phyloP scores from a whole-genome alignment of 2,329 filamentous ascomycete genomes.

The Phoma herbarum region DNA sequence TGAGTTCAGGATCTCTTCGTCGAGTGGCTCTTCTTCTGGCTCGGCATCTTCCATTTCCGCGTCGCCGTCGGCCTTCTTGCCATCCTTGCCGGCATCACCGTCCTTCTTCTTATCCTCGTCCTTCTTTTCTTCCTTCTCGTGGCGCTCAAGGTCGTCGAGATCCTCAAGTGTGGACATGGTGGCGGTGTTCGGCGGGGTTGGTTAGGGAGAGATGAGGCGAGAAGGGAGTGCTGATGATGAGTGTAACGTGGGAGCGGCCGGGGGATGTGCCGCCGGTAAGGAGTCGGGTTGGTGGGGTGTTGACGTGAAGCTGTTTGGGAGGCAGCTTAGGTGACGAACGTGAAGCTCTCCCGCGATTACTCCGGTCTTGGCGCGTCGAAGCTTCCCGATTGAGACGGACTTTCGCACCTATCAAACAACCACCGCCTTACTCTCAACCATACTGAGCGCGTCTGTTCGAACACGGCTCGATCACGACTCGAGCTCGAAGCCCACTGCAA shows the following conservation, averaged over 20 bases:
- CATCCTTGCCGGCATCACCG: constrained; percentile 61
- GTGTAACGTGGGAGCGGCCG: constrained; percentile 6
- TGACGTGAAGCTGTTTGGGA: constrained; percentile 40
- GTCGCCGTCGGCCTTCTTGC: constrained; percentile 73
- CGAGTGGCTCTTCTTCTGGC: constrained; percentile 76
- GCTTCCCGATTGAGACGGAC: constrained; percentile 20
- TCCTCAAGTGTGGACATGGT: constrained; percentile 90
- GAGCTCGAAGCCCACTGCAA: not conserved
- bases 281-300: constrained; percentile 25
- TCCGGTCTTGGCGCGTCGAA: constrained; percentile 33
- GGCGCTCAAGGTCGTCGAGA: constrained; percentile 86
- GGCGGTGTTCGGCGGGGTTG: constrained; percentile 35
- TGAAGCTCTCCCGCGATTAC: constrained; percentile 38
- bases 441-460: not conserved
- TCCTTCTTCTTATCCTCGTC: constrained; percentile 62
- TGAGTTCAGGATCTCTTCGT: constrained; percentile 90
- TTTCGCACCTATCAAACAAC: not conserved
- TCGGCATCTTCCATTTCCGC: constrained; percentile 88
- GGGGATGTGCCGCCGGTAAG: constrained; percentile 11
- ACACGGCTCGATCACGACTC: not conserved
- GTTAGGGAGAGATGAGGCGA: not conserved
- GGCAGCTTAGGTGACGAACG: constrained; percentile 50
- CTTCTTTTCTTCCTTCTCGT: constrained; percentile 76
- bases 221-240: constrained; percentile 1
- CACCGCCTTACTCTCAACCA: not conserved